Evolutionary conservation across 176 grass and related monocot genomes (phyloP).

Genomic region (Oropetium thomaeum): DNA sequence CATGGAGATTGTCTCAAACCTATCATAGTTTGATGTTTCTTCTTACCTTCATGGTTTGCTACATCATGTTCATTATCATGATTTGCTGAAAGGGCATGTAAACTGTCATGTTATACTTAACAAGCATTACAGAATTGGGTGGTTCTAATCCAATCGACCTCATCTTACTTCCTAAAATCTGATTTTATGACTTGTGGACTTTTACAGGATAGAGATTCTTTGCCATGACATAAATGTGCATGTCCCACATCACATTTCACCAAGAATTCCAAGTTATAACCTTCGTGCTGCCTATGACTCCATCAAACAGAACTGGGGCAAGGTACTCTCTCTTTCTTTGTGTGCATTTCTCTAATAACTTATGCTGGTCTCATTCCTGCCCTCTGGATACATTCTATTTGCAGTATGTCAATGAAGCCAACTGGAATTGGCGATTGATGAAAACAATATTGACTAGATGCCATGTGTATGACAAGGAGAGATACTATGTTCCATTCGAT

Average conservation of each 20-base stretch:
- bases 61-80: not conserved
- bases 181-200: constrained; percentile 11
- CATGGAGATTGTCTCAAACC: no score
- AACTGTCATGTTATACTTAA: constrained; percentile 17
- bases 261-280: constrained; percentile 95
- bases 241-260: constrained; percentile 95
- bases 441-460: constrained; percentile 96
- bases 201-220: constrained; percentile 92
- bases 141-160: not conserved
- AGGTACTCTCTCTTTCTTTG: constrained; percentile 38
- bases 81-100: constrained; percentile 5
- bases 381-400: constrained; percentile 17
- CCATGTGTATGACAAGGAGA: constrained; percentile 90
- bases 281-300: constrained; percentile 67
- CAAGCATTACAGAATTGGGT: not conserved
- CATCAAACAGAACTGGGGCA: constrained; percentile 88
- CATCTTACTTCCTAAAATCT: constrained; percentile 17
- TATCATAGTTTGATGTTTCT: not conserved
- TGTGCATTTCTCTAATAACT: constrained; percentile 19
- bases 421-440: constrained; percentile 98
- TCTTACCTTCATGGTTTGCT: not conserved
- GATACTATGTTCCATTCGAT: constrained; percentile 82
- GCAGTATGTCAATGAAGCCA: constrained; percentile 91
- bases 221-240: constrained; percentile 99
- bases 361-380: constrained; percentile 27